A percentile compares a stretch with the other conserved stretches of the same genome.
Conservation (phyloP, 352 stramenopile genomes). For the Pythium coloratum region DNA sequence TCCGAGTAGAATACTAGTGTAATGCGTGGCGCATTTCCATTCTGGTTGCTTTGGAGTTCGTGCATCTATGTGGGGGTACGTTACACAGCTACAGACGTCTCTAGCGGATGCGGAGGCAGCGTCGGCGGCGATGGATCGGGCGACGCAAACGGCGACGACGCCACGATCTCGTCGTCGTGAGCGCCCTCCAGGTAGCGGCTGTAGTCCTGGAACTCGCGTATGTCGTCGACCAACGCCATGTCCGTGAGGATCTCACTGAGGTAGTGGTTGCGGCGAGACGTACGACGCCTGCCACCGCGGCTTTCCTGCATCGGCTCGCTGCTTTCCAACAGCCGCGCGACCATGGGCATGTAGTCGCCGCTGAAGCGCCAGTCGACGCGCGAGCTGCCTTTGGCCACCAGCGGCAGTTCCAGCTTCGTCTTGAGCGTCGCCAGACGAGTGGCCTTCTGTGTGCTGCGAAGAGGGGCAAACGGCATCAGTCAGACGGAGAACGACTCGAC, state of each 20-base stretch:
- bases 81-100: not conserved
- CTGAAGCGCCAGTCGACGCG: constrained; percentile 40
- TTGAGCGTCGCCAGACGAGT: constrained; percentile 35
- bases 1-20: not conserved
- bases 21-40: not conserved
- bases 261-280: constrained; percentile 76
- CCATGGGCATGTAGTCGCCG: constrained; percentile 74
- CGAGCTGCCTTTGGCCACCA: constrained; percentile 27
- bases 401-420: constrained; percentile 37
- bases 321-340: constrained; percentile 48
- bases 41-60: not conserved
- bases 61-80: not conserved
- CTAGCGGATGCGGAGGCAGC: constrained; percentile 4
- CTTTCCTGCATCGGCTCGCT: constrained; percentile 55
- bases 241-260: constrained; percentile 71
- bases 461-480: not conserved
- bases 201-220: constrained; percentile 19
- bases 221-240: constrained; percentile 63
- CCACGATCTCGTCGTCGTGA: constrained; percentile 53
- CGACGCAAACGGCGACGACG: constrained; percentile 35
- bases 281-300: constrained; percentile 37
- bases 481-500: not conserved
- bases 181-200: not conserved
- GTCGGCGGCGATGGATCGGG: not conserved
- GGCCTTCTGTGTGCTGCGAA: constrained; percentile 17